Conservation (phyloP, 306 rosid species). For the Cicer judaicum region DNA sequence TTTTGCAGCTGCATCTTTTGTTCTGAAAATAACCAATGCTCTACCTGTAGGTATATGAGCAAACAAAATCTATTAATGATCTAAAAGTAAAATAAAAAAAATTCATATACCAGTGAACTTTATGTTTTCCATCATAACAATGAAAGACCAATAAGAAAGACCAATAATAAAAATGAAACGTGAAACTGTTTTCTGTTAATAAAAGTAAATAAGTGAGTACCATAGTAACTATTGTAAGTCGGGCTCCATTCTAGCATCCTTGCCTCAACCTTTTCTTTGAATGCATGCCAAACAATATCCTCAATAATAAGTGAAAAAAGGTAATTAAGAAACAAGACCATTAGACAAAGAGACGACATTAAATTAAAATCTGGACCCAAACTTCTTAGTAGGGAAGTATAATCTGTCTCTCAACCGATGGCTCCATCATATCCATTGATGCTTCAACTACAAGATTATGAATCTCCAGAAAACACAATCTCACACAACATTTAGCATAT, state of each 20-base stretch:
- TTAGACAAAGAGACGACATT: background rate
- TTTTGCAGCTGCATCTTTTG: slow-evolving; percentile 53
- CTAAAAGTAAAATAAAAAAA: background rate
- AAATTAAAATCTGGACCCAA: background rate
- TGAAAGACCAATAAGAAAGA: no score
- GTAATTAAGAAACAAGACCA: no score
- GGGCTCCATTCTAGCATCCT: no score
- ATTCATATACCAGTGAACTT: background rate
- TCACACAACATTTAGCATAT: background rate
- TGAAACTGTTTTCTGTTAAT: no score
- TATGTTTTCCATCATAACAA: slow-evolving; percentile 7
- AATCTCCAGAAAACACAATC: background rate
- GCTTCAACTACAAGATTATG: background rate
- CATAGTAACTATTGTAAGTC: no score
- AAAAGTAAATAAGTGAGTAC: no score
- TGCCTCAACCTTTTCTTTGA: no score
- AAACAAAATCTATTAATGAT: slow-evolving; percentile 36
- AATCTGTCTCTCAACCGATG: background rate
- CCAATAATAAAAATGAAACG: background rate
- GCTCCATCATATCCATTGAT: no score
- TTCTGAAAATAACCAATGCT: slow-evolving; percentile 70
- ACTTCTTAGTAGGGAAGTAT: background rate
- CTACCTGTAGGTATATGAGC: slow-evolving; percentile 52
- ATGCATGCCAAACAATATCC: no score
- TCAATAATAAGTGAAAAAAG: no score